These are phyloP conservation scores for Dalechampia spathulata DNA, from an alignment of 441 rosid genomes.

Conservation along the genomic window DNA sequence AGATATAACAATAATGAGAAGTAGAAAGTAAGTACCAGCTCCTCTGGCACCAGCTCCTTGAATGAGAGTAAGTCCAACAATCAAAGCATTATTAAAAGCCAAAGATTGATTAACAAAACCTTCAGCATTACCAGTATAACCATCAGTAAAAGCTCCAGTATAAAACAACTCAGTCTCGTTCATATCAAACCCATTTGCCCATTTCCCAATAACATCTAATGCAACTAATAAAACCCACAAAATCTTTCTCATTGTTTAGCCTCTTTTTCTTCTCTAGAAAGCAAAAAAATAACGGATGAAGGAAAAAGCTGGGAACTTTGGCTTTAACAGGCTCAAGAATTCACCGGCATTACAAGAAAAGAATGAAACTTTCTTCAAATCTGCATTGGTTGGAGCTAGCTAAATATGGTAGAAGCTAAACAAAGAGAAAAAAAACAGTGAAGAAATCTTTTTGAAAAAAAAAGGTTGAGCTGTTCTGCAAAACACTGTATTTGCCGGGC, in stretches of 20 bases:
- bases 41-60: constrained; percentile 65
- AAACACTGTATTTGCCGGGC: constrained; percentile 35
- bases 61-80: constrained; percentile 92
- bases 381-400: neutral
- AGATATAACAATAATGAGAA: neutral
- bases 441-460: neutral
- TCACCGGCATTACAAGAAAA: neutral
- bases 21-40: constrained; percentile 49
- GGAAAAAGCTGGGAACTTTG: constrained; percentile 2
- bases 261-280: no score
- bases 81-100: constrained; percentile 32
- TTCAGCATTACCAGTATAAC: constrained; percentile 18
- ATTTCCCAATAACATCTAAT: constrained; percentile 15
- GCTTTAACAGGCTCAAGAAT: neutral
- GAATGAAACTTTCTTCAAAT: neutral
- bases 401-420: neutral
- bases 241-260: constrained; percentile 27
- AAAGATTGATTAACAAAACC: constrained; percentile 36
- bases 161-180: constrained; percentile 56
- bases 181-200: constrained; percentile 37
- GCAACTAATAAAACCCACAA: constrained; percentile 27
- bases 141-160: constrained; percentile 25
- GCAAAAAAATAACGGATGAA: no score
- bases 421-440: no score
- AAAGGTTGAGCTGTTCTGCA: constrained; percentile 8